Evolutionary conservation across 768 basidiomycete species (phyloP).

Genomic region (Sarcodon aspratus): DNA sequence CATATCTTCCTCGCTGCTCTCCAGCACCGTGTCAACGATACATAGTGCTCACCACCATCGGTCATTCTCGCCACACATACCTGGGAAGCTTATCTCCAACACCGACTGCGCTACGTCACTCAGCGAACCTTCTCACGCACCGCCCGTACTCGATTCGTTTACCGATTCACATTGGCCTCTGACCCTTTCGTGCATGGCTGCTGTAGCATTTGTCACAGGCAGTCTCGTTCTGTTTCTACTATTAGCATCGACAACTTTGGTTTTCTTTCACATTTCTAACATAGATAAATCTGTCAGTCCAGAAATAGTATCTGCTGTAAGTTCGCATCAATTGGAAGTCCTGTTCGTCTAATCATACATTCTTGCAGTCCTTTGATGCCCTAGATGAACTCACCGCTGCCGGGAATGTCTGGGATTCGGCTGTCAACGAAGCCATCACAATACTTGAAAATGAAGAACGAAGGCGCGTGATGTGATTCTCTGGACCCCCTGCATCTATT

Average conservation of each 20-base stretch:
- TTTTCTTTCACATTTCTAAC: conserved; percentile 4
- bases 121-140: background rate
- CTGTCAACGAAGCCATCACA: conserved; percentile 56
- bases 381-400: conserved; percentile 58
- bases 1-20: conserved; percentile 70
- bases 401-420: conserved; percentile 63
- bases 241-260: background rate
- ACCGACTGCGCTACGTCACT: conserved; percentile 4
- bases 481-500: conserved; percentile 1
- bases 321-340: conserved; percentile 11
- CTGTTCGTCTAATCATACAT: background rate
- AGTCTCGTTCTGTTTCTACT: conserved; percentile 8
- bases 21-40: conserved; percentile 36
- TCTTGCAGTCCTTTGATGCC: conserved; percentile 45
- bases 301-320: conserved; percentile 8
- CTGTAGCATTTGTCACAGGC: conserved; percentile 11
- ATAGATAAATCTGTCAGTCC: conserved; percentile 5
- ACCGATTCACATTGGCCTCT: conserved; percentile 7
- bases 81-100: conserved; percentile 6
- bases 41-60: conserved; percentile 6
- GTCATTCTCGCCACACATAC: conserved; percentile 11
- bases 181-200: conserved; percentile 10
- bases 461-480: conserved; percentile 27
- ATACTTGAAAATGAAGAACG: conserved; percentile 61
- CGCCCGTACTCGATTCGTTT: background rate